These are phyloP conservation scores for Phyllosticta citrichinensis DNA, from an alignment of 2,329 filamentous ascomycete genomes.

Conservation along the genomic window DNA sequence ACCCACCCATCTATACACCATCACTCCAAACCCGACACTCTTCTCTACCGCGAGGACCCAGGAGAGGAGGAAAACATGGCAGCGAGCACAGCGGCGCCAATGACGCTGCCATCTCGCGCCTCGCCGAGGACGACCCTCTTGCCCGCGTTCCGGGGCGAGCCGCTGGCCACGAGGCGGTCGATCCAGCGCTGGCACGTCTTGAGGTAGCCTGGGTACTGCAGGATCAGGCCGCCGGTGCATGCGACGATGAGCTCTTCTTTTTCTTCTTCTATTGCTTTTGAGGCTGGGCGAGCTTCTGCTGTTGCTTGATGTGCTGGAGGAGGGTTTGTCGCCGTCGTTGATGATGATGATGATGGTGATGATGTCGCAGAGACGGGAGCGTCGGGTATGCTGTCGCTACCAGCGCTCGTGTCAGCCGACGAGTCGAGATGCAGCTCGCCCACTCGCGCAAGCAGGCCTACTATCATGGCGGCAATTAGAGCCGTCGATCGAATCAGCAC, in stretches of 20 bases:
- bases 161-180: constrained; percentile 43
- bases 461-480: constrained; percentile 61
- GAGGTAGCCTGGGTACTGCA: constrained; percentile 67
- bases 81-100: constrained; percentile 45
- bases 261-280: constrained; percentile 30
- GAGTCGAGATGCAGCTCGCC: constrained; percentile 47
- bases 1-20: too few relatives aligned
- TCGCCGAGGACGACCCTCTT: constrained; percentile 44
- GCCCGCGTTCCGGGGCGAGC: constrained; percentile 22
- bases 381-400: background rate
- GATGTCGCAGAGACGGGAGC: background rate
- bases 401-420: constrained; percentile 4
- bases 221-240: constrained; percentile 71
- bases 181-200: constrained; percentile 60
- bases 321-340: background rate
- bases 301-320: background rate
- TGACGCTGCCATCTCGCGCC: constrained; percentile 44
- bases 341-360: too few relatives aligned
- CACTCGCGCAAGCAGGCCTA: constrained; percentile 59
- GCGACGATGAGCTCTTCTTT: constrained; percentile 60
- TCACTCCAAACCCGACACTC: too few relatives aligned
- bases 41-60: too few relatives aligned
- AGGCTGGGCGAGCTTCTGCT: background rate
- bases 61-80: constrained; percentile 27
- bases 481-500: constrained; percentile 65